Evolutionary conservation across 805 yeast species (phyloP), one percentile per base, ranked within the genome.

Genomic region (Huiozyma sinensis): DNA sequence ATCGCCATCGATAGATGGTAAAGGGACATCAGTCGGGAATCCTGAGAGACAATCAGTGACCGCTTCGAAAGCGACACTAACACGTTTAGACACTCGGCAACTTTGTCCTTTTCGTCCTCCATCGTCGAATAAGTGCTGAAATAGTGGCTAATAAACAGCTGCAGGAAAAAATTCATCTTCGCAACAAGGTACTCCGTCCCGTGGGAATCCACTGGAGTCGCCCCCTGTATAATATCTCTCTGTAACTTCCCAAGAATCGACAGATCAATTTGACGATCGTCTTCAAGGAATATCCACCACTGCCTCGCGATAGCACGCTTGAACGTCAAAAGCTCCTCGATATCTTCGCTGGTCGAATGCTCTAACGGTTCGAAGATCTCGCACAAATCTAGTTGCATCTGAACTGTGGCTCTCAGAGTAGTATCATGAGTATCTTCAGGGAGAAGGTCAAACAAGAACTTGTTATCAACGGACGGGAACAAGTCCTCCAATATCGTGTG

Each of bases 1-100:
- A 56, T 44, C 11, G 53, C 53, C 31, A 40, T 35, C 2, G 54
- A 40, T 28, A 55, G 45, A 42, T 56, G 50, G 32, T 52, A 39
- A n/a, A 49, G 47, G n/a, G 55, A 32, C 57, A 52, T 52, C 28
- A 56, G 11, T n/a, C 51, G 49, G 2, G 58, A 41, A 17, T 50
- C 46, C 39, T 55, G 61, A 5, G 56, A 46, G 11, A 57, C 37
- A 4, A 54, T 41, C n/a, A 55, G 41, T 4, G 57, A 54, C 4
- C 42, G 10, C 9, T 11, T 27, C 17, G 33, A 28, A 7, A 38
- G 17, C 10, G 41, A 9, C 10, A 28, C 41, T 6, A 29, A 12
- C 31, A 28, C 10, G 9, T 13, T n/a, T 11, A 29, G 6, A 9
- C 12, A 6, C 7, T 9, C 12, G 7, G 10, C 31, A 10, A 33